phyloP scores from a whole-genome alignment of 208 protist genomes.

The Crithidia mellificae region DNA sequence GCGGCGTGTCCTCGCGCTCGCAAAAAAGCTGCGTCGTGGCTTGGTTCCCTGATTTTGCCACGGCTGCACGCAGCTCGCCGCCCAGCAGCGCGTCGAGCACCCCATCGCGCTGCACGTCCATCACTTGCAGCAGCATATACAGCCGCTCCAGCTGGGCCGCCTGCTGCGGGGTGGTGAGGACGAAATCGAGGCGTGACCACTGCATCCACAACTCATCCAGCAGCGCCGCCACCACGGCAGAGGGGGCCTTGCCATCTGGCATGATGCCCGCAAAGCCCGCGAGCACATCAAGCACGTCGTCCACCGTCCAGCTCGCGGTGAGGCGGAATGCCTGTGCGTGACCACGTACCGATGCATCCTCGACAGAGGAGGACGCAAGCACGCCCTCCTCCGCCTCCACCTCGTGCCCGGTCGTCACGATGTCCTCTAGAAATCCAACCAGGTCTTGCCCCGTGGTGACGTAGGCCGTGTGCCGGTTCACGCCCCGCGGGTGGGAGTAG shows the following conservation, averaged over 20 bases:
- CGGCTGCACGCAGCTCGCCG: conserved; percentile 25
- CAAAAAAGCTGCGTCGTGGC: conserved; percentile 9
- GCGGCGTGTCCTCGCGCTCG: conserved; percentile 37
- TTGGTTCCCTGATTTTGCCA: too few species aligned
- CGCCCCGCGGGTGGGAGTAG: conserved; percentile 74
- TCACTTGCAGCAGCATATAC: conserved; percentile 61
- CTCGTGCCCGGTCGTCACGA: conserved; percentile 31
- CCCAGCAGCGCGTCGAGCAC: conserved; percentile 40
- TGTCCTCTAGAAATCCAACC: conserved; percentile 54
- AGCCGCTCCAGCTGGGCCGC: conserved; percentile 60
- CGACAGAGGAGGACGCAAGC: neutral
- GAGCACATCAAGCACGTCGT: conserved; percentile 66
- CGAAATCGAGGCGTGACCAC: conserved; percentile 28
- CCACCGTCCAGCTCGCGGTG: conserved; percentile 34
- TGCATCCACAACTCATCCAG: conserved; percentile 40
- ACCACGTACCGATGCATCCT: neutral
- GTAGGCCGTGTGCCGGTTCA: conserved; percentile 60
- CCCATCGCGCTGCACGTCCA: conserved; percentile 38
- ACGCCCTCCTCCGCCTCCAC: neutral
- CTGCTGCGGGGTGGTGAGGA: conserved; percentile 26
- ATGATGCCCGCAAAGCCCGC: conserved; percentile 62
- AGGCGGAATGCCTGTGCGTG: conserved; percentile 16
- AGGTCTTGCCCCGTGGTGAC: conserved; percentile 58
- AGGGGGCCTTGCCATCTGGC: conserved; percentile 47
- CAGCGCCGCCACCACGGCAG: conserved; percentile 45